Base-by-base conservation (phyloP, 1,284 basidiomycete species). In the Cryptococcus sp. region DNA sequence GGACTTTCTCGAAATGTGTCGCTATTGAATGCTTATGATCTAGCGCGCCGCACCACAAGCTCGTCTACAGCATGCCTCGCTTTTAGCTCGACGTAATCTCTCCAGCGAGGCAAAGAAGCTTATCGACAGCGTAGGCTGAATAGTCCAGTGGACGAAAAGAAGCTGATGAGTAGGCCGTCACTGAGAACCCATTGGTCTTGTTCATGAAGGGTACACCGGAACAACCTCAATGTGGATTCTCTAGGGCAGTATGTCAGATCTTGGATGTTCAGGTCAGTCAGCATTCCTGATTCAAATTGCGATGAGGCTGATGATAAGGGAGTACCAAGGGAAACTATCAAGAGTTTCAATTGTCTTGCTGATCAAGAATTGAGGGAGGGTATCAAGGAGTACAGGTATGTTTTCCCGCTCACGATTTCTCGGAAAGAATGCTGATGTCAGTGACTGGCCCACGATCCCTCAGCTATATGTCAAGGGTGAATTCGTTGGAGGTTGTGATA, bases 371-470 rank as follows among this genome's bases (percentile, higher is more conserved):
- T 77, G 31, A 59, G 75, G 24, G 66, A 76, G 66, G 84, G 84
- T 3, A 94, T 98, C 73, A 98, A 98, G 77, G 92, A 97, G 75
- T 98, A 90, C 75, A 91, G 88, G 91, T 94, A 64, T 65, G 89
- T 7, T 19, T 16, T 34, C 16, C 16, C 32, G 32, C 32, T 16
- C 9, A 34, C n/a, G n/a, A 24, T 16, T 41, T 22, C 11, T 32
- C 7, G 7, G 36, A 32, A 31, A 9, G 21, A 2, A 22, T 23
- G 48, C 61, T 64, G 49, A 64, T 36, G 25, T 7, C 66, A 94
- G 91, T 44, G 89, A 93, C 67, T 98, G 94, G 94, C 94, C 94
- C 16, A 98, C 94, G 18, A 87, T 98, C 60, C 96, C 96, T 11
- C 94, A 98, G 74, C 77, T 98, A 9, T 98, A 96, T 70, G 81